Percentiles rank a stretch among this genome's conserved stretches.
These are phyloP conservation scores for Aureobasidium sp. DNA, from an alignment of 2,329 filamentous ascomycete species.

Conservation along the genomic window DNA sequence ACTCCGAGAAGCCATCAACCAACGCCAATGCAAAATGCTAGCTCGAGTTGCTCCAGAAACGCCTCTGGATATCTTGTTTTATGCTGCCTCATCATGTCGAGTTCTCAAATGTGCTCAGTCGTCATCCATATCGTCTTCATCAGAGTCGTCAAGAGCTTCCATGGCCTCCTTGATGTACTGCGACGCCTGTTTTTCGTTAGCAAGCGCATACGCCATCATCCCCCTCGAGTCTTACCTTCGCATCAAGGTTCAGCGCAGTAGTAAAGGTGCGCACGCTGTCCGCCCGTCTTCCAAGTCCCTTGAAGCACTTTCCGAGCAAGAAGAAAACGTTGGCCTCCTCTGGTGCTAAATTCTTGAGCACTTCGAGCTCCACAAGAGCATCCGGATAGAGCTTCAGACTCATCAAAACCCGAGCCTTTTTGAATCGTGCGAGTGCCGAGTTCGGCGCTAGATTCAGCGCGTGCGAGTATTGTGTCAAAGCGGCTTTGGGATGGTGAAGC, in stretches of 20 bases:
- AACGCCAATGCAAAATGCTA: conserved; percentile 1
- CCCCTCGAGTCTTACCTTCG: conserved; percentile 60
- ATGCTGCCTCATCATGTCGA: background rate
- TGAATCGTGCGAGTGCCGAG: conserved; percentile 78
- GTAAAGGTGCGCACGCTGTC: conserved; percentile 90
- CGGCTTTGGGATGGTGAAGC: conserved; percentile 70
- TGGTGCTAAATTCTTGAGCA: conserved; percentile 84
- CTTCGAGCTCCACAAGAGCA: conserved; percentile 72
- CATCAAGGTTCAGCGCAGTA: conserved; percentile 88
- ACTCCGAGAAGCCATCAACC: background rate
- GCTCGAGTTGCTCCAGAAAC: background rate
- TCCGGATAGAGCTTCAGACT: conserved; percentile 60
- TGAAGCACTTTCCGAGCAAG: conserved; percentile 70
- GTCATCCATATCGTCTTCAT: conserved; percentile 54
- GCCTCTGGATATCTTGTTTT: background rate
- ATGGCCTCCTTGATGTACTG: conserved; percentile 95
- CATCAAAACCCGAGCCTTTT: conserved; percentile 82
- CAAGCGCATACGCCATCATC: conserved; percentile 15
- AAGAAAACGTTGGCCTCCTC: conserved; percentile 97
- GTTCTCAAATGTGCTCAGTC: conserved; percentile 14
- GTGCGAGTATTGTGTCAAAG: conserved; percentile 71
- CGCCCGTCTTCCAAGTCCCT: conserved; percentile 51
- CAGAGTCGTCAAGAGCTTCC: conserved; percentile 76
- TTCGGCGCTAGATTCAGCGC: conserved; percentile 75
- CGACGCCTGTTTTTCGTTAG: conserved; percentile 55